phyloP scores from a whole-genome alignment of 495 filamentous ascomycete species.

The Letharia columbiana region DNA sequence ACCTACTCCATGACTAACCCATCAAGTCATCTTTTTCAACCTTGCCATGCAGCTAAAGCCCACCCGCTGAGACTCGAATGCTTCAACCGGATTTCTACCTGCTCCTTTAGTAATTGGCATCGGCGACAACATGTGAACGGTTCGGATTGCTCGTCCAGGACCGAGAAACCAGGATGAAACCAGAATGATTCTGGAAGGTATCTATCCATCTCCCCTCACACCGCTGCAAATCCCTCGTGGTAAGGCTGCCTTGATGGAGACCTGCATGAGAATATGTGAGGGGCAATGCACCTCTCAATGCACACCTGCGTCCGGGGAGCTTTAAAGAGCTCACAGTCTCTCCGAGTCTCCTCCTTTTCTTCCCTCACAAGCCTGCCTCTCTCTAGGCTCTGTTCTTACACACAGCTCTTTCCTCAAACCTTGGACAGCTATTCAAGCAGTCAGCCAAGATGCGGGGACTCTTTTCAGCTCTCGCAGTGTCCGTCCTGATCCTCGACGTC shows the following conservation, averaged over 20 bases:
- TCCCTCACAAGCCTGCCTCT: not conserved
- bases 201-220: not conserved
- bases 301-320: not conserved
- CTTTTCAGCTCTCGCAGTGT: constrained; percentile 4
- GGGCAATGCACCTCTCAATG: not conserved
- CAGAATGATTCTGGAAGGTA: not conserved
- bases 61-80: not conserved
- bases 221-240: not conserved
- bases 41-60: not conserved
- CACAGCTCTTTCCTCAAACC: not conserved
- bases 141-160: not conserved
- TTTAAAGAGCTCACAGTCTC: not conserved
- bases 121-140: not conserved
- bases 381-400: not conserved
- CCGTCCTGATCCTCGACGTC: constrained; percentile 1
- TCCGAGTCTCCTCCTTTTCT: not conserved
- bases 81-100: not conserved
- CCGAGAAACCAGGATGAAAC: not conserved
- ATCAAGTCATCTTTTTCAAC: not conserved
- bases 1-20: not conserved
- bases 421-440: not conserved
- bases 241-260: not conserved
- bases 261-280: not conserved
- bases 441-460: constrained; percentile 6
- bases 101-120: not conserved